Conservation (phyloP, 768 basidiomycete genomes). For the Cystofilobasidium ferigula region DNA sequence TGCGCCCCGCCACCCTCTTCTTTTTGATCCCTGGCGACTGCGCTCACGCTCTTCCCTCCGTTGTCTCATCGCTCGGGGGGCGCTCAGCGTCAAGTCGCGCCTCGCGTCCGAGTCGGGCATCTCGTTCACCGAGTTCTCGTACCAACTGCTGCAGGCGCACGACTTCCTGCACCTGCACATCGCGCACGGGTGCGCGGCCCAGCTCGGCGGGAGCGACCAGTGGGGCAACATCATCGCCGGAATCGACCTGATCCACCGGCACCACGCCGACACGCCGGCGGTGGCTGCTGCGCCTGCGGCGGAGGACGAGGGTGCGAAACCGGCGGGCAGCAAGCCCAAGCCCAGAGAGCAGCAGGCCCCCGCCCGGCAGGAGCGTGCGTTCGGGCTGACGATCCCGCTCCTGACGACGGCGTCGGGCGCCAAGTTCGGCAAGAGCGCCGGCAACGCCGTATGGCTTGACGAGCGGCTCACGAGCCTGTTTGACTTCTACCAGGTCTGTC, state of each 20-base stretch:
- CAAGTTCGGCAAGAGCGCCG: constrained; percentile 95
- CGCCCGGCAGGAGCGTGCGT: constrained; percentile 42
- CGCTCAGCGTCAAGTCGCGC: constrained; percentile 21
- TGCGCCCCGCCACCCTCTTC: too few species aligned
- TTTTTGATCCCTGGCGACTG: too few species aligned
- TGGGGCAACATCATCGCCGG: constrained; percentile 97
- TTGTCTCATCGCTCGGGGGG: too few species aligned
- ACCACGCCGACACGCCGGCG: constrained; percentile 31
- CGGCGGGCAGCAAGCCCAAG: background rate
- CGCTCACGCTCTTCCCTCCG: too few species aligned
- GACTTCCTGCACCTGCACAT: constrained; percentile 71
- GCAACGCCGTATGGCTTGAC: constrained; percentile 90
- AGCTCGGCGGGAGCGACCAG: constrained; percentile 94
- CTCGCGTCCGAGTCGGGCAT: constrained; percentile 40
- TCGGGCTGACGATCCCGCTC: constrained; percentile 85
- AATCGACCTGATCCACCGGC: constrained; percentile 71
- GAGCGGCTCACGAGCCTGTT: constrained; percentile 64
- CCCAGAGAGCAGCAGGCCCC: constrained; percentile 7
- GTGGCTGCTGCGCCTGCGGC: background rate
- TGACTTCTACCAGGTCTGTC: constrained; percentile 81
- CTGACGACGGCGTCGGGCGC: constrained; percentile 78
- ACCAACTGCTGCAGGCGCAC: constrained; percentile 92
- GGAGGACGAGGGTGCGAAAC: background rate
- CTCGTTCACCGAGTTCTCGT: constrained; percentile 97
- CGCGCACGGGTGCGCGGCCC: constrained; percentile 60